Base-by-base conservation (phyloP, 2,329 filamentous ascomycete genomes). In the Curvularia spicifera region DNA sequence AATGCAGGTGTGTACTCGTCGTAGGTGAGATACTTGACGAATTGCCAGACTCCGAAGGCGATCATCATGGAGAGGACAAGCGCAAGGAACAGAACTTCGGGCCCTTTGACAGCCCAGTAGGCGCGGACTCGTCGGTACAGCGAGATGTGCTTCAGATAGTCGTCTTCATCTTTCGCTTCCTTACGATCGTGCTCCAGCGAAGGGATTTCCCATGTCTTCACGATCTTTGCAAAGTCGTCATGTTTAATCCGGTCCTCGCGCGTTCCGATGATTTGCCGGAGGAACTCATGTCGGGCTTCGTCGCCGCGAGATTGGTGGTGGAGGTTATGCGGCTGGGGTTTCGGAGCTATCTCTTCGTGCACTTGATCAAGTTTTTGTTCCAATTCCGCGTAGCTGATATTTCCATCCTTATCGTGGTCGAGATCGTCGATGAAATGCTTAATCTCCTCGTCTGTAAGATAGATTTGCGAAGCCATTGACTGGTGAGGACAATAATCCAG, bases 71-170 rank as follows among this genome's bases (percentile, higher is more conserved):
- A 63, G 1, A 83, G 67, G 1, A 86, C 83, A 1, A 85, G 68
- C 0, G 69, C 75, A 7, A 85, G 56, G 63, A 85, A 86, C 6
- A 78, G 65, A 3, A 84, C 78, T 57, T 83, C 79, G 0, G 83
- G 82, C 0, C 83, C 84, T 51, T 83, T 79, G 1, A 87, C 83
- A 13, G 82, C 81, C 82, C 83, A 85, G 65, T 83, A 84, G 0
- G 84, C 82, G 22, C 82, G 78, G 2, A 82, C 57, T 26, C 80
- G 77, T 56, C 84, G 77, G 68, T 78, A 81, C 1, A 78, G 69
- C 0, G 80, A 75, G 55, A 85, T 76, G 0, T 76, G 74, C 44
- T 78, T 78, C 62, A 83, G 67, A 59, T 83, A 83, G 9, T 79
- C 76, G 50, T 80, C 76, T 18, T 82, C 78, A 5, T 83, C 77